Evolutionary conservation across 257 asterid species (phyloP).

Genomic region (Solanum habrochaites): DNA sequence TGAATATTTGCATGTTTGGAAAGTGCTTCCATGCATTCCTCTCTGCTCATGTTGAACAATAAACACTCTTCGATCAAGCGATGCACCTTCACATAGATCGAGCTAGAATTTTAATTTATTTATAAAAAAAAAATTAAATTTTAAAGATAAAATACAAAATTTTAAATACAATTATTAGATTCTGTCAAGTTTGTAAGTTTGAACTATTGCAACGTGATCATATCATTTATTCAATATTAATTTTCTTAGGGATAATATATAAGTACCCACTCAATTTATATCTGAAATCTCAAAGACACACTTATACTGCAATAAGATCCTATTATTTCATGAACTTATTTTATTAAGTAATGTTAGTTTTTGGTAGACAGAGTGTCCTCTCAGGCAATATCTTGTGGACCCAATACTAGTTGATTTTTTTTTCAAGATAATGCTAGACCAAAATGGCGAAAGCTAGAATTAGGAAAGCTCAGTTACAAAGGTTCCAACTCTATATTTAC

Average conservation of each 20-base stretch:
- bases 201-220: not conserved
- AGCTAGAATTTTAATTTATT: not conserved
- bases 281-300: too few relatives aligned
- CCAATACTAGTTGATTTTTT: too few relatives aligned
- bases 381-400: too few relatives aligned
- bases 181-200: not conserved
- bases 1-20: slow-evolving; percentile 38
- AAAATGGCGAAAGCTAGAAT: too few relatives aligned
- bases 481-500: not conserved
- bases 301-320: too few relatives aligned
- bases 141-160: not conserved
- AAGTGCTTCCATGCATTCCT: slow-evolving; percentile 49
- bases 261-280: too few relatives aligned
- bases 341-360: too few relatives aligned
- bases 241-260: too few relatives aligned
- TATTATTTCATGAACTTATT: too few relatives aligned
- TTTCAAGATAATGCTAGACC: too few relatives aligned
- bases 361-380: too few relatives aligned
- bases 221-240: not conserved
- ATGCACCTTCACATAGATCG: slow-evolving; percentile 15
- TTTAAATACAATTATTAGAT: not conserved
- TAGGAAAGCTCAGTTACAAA: not conserved
- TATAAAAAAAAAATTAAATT: not conserved
- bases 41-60: slow-evolving; percentile 29
- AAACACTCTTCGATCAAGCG: slow-evolving; percentile 40